These are phyloP conservation scores for Spiraea crenata DNA, from an alignment of 331 rosid genomes.

Conservation along the genomic window DNA sequence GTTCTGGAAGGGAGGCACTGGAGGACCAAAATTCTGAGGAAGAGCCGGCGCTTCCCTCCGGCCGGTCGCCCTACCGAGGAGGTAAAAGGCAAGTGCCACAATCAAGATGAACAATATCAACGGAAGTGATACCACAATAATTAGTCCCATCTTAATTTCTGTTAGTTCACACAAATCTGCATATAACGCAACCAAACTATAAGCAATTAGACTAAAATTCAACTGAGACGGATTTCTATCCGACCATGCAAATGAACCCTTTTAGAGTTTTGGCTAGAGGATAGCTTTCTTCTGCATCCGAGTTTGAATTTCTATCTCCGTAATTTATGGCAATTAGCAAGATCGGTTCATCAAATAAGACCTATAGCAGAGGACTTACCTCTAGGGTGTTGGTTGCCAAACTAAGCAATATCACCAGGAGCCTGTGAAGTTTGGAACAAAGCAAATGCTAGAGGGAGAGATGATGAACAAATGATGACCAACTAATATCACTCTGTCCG, in stretches of 20 bases:
- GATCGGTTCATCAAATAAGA: no score
- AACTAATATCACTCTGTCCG: not conserved
- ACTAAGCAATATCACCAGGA: no score
- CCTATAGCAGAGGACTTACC: no score
- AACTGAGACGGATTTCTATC: no score
- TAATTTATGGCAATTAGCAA: no score
- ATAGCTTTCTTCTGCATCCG: no score
- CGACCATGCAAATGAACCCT: no score
- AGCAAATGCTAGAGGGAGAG: not conserved
- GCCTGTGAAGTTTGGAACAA: no score
- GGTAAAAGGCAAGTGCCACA: conserved; percentile 50
- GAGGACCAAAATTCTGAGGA: conserved; percentile 43
- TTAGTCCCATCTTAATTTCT: conserved; percentile 31
- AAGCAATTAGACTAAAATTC: no score
- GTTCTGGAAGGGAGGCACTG: conserved; percentile 46
- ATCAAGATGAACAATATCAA: conserved; percentile 46
- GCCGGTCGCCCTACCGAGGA: conserved; percentile 42
- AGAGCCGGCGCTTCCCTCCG: conserved; percentile 25
- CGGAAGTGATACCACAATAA: conserved; percentile 50
- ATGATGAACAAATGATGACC: not conserved
- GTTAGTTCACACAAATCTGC: not conserved
- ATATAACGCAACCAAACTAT: no score
- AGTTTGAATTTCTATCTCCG: no score
- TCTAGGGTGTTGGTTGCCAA: not conserved
- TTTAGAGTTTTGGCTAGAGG: no score